A percentile compares a stretch with the other conserved stretches of the same genome.
Evolutionary conservation across 31 red algal genomes (phyloP).

Genomic region (Asparagopsis taxiformis): DNA sequence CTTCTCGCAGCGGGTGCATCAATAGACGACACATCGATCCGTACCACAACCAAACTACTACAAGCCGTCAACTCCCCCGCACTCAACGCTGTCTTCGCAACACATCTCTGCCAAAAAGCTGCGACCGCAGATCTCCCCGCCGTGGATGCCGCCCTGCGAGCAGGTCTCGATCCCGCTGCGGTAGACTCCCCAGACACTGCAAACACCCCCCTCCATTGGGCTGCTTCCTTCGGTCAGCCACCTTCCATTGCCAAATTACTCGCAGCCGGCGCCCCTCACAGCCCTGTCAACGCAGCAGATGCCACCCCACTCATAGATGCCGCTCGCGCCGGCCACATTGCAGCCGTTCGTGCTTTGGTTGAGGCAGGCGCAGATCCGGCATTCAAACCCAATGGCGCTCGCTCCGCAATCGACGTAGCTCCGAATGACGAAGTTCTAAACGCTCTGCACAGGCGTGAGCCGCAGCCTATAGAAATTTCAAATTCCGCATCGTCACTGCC

Average conservation of each 20-base stretch:
- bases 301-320: too few species aligned
- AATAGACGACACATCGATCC: too few species aligned
- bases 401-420: neutral
- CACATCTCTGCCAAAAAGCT: conserved; percentile 3
- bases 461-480: neutral
- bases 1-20: conserved; percentile 2
- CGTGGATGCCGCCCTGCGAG: neutral
- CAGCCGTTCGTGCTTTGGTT: conserved; percentile 10
- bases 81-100: neutral
- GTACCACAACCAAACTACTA: too few species aligned
- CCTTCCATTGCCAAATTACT: too few species aligned
- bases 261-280: too few species aligned
- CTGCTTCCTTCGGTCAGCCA: conserved; percentile 7
- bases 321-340: too few species aligned
- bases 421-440: conserved; percentile 3
- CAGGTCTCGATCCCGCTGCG: neutral
- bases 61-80: neutral
- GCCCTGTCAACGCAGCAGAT: too few species aligned
- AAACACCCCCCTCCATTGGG: conserved; percentile 23
- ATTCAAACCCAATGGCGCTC: neutral
- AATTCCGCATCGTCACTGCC: too few species aligned
- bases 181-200: neutral
- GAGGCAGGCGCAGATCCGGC: neutral
- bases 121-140: neutral
- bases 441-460: neutral